Percentiles rank a stretch among this genome's conserved stretches.
Evolutionary conservation across 75 land plant genomes (phyloP).

Genomic region (Chamaecyparis obtusa): DNA sequence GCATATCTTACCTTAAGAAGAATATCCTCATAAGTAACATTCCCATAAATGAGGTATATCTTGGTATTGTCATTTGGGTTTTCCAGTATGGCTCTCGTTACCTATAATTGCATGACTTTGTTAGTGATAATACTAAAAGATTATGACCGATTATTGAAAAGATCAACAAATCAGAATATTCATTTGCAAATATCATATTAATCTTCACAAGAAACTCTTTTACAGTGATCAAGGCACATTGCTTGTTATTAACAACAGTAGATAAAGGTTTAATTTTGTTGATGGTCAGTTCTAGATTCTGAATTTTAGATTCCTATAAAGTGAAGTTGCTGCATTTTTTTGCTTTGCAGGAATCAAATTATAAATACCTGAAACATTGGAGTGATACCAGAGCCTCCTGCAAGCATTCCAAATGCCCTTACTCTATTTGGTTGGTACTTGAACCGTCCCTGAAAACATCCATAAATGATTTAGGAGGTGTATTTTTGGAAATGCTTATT

Average conservation of each 20-base stretch:
- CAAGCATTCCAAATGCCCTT: constrained; percentile 89
- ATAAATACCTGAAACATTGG: constrained; percentile 83
- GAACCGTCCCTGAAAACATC: constrained; percentile 67
- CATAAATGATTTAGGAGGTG: not conserved
- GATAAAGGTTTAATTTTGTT: not conserved
- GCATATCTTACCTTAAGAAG: constrained; percentile 65
- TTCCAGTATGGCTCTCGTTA: constrained; percentile 86
- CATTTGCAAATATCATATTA: not conserved
- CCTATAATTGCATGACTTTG: constrained; percentile 32
- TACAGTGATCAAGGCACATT: not conserved
- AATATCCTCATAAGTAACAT: constrained; percentile 84
- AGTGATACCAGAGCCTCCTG: constrained; percentile 90
- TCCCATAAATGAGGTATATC: constrained; percentile 76
- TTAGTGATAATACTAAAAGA: not conserved
- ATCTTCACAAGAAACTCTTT: not conserved
- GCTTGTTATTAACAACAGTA: not conserved
- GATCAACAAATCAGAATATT: not conserved
- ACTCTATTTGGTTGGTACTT: constrained; percentile 69
- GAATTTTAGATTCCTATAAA: not conserved
- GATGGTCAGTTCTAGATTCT: not conserved
- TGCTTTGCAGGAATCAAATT: not conserved
- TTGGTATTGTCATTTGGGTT: constrained; percentile 80
- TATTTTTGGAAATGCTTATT: no score
- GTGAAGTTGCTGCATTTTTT: not conserved
- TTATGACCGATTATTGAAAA: not conserved